These are phyloP conservation scores for Phenoliferia sp. DNA, from an alignment of 1,284 basidiomycete species.

Conservation along the genomic window DNA sequence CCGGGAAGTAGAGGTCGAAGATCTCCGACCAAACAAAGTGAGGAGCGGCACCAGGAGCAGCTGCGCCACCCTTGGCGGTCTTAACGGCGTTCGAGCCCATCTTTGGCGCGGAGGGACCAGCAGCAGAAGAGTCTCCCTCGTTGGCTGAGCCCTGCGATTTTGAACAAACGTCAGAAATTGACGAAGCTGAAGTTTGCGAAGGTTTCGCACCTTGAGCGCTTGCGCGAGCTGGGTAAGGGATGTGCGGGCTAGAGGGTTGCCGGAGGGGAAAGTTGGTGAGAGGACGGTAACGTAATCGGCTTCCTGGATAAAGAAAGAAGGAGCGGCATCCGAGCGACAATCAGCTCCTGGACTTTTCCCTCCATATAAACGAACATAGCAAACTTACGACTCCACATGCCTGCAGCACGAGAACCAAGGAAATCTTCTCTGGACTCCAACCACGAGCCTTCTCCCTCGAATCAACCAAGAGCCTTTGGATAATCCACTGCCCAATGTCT, in stretches of 20 bases:
- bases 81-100: slow-evolving; percentile 31
- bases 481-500: slow-evolving; percentile 55
- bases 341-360: neutral
- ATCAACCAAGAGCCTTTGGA: slow-evolving; percentile 53
- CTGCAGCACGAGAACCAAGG: slow-evolving; percentile 68
- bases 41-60: slow-evolving; percentile 72
- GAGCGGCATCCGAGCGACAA: neutral
- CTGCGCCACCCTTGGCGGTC: slow-evolving; percentile 38
- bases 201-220: slow-evolving; percentile 63
- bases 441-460: slow-evolving; percentile 27
- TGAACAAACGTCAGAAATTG: neutral
- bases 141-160: slow-evolving; percentile 6
- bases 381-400: slow-evolving; percentile 49
- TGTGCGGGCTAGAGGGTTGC: slow-evolving; percentile 54
- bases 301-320: too few relatives aligned
- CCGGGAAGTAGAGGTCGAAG: slow-evolving; percentile 66
- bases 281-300: slow-evolving; percentile 64
- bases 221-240: slow-evolving; percentile 56
- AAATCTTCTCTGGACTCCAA: slow-evolving; percentile 87
- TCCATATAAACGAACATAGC: neutral
- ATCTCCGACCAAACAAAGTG: slow-evolving; percentile 90
- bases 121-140: slow-evolving; percentile 34
- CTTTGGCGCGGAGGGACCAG: slow-evolving; percentile 30
- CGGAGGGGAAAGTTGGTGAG: slow-evolving; percentile 62
- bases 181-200: slow-evolving; percentile 7